Evolutionary conservation across 169 alveolate genomes (phyloP).

Genomic region (Eimeria praecox): DNA sequence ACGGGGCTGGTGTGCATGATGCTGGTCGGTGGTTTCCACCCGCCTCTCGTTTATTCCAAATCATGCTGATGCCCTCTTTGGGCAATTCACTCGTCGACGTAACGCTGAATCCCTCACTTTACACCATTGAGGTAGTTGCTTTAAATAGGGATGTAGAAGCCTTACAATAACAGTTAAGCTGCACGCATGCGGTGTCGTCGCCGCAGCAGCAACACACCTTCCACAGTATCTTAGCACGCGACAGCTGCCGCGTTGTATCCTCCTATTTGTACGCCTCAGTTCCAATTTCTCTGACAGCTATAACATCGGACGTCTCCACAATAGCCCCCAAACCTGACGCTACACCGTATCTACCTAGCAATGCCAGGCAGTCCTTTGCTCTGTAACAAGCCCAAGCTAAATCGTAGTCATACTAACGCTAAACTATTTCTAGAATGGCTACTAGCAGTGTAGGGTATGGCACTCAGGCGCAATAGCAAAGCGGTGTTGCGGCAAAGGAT

Average conservation of each 20-base stretch:
- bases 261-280: neutral
- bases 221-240: neutral
- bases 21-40: constrained; percentile 17
- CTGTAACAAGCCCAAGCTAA: neutral
- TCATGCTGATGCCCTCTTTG: neutral
- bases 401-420: no score
- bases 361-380: no score
- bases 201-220: neutral
- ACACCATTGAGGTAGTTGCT: neutral
- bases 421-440: neutral
- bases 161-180: neutral
- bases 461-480: neutral
- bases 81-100: neutral
- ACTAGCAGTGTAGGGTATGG: neutral
- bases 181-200: neutral
- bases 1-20: constrained; percentile 2
- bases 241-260: neutral
- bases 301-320: neutral
- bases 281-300: neutral
- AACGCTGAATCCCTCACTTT: neutral
- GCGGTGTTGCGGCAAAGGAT: neutral
- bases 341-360: neutral
- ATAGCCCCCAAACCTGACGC: no score
- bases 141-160: neutral
- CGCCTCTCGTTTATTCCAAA: neutral